Base-by-base conservation (phyloP, 2,329 filamentous ascomycete species). In the Neurospora crassa region DNA sequence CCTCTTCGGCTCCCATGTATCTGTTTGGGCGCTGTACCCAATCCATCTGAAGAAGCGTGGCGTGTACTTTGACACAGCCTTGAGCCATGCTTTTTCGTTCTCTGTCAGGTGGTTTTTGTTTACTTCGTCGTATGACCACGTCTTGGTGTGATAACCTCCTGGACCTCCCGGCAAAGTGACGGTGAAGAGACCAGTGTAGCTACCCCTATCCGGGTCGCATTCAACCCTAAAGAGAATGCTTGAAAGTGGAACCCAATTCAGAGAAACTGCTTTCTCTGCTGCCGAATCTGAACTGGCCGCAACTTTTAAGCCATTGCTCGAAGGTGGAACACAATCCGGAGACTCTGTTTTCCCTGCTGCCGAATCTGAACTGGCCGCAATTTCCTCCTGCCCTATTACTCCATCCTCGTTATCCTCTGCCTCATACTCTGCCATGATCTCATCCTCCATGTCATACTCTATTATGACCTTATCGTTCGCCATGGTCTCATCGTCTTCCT, bases 1-100 rank as follows among this genome's bases (percentile, higher is more conserved):
- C 47, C 0, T 53, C 47, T 16, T 24, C 47, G 12, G 47, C 20
- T 0, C 2, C 47, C 47, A 53, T 29, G 20, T 53, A 53, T 53
- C 47, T 24, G 12, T 29, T 8, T 16, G 0, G 12, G 6, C 12
- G 47, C 16, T 20, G 20, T 53, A 53, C 2, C 47, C 47, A 29
- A 53, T 3, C 16, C 0, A 0, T 53, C 4, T 0, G 47, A 29
- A 53, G 20, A 53, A 53, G 2, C 0, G 2, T 29, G 12, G 47
- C 20, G 0, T 53, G 0, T 53, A 29, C 12, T 2, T 29, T 0
- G 2, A 29, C 20, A 53, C 3, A 0, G 20, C 20, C 1, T 8
- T 29, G 20, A 53, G 12, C 47, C 47, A 53, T 16, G 47, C 12
- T 29, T 53, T 53, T 1, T 53, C 47, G 0, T 53, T 12, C 14